Evolutionary conservation across 495 filamentous ascomycete species (phyloP).

Genomic region (Apodospora peruviana): DNA sequence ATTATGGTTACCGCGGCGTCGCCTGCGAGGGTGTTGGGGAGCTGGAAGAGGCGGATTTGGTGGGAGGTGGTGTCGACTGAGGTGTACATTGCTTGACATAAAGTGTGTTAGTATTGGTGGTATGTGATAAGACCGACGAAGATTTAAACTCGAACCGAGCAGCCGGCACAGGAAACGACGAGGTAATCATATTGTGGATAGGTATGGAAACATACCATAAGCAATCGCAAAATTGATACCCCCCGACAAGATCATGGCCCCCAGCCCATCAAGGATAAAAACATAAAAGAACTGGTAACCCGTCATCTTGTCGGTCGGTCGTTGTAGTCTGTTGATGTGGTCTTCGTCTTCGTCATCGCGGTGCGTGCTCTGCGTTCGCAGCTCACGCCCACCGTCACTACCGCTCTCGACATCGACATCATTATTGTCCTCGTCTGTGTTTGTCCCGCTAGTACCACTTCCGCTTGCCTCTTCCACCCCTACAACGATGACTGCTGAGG

Average conservation of each 20-base stretch:
- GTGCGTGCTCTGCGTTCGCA: conserved; percentile 1
- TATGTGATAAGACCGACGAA: neutral
- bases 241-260: conserved; percentile 31
- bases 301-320: conserved; percentile 29
- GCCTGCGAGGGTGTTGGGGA: conserved; percentile 38
- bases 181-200: no score
- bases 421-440: neutral
- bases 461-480: neutral
- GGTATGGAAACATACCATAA: conserved; percentile 35
- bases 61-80: conserved; percentile 9
- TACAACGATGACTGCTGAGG: neutral
- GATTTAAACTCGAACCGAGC: no score
- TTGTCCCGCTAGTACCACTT: neutral
- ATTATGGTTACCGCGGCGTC: conserved; percentile 34
- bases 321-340: conserved; percentile 10
- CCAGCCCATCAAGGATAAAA: conserved; percentile 32
- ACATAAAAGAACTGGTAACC: conserved; percentile 35
- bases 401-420: neutral
- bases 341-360: conserved; percentile 2
- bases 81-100: conserved; percentile 30
- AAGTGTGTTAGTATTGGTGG: neutral
- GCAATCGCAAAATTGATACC: conserved; percentile 42
- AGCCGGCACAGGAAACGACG: neutral
- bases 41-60: conserved; percentile 32
- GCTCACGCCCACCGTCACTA: conserved; percentile 5